A percentile compares a stretch with the other conserved stretches of the same genome.
Conservation (phyloP, 306 rosid species). For the Spatholobus suberectus region DNA sequence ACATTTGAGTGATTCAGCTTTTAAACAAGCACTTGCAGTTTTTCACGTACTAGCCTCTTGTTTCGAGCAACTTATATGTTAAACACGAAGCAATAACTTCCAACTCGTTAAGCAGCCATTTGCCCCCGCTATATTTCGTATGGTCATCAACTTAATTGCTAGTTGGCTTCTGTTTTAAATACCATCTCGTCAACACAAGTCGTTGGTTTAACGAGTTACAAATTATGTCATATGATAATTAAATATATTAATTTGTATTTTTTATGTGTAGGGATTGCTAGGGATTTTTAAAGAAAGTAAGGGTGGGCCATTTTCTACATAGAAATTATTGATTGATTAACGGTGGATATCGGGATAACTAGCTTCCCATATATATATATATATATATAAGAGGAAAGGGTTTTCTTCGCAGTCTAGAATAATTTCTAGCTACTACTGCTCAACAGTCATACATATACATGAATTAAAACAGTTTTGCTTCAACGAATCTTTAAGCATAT, state of each 20-base stretch:
- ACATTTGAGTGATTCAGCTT: constrained; percentile 40
- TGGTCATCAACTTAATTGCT: background rate
- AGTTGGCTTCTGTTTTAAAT: background rate
- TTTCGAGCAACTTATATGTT: background rate
- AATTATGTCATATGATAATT: background rate
- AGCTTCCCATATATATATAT: background rate
- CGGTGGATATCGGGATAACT: background rate
- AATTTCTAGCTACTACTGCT: background rate
- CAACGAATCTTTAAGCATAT: background rate
- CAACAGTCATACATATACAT: background rate
- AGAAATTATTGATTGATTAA: constrained; percentile 21
- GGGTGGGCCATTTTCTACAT: background rate
- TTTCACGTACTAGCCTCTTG: background rate
- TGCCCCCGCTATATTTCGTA: background rate
- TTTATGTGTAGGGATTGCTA: background rate
- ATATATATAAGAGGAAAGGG: background rate
- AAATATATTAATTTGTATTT: background rate
- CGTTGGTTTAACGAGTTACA: background rate
- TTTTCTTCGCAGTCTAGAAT: background rate
- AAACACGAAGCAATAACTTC: background rate
- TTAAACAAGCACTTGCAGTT: background rate
- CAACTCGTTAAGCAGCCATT: background rate
- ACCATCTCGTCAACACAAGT: background rate
- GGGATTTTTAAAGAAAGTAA: background rate
- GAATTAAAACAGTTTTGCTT: background rate